These are phyloP conservation scores for Eutrema salsugineum DNA, from an alignment of 441 rosid genomes.

Conservation along the genomic window DNA sequence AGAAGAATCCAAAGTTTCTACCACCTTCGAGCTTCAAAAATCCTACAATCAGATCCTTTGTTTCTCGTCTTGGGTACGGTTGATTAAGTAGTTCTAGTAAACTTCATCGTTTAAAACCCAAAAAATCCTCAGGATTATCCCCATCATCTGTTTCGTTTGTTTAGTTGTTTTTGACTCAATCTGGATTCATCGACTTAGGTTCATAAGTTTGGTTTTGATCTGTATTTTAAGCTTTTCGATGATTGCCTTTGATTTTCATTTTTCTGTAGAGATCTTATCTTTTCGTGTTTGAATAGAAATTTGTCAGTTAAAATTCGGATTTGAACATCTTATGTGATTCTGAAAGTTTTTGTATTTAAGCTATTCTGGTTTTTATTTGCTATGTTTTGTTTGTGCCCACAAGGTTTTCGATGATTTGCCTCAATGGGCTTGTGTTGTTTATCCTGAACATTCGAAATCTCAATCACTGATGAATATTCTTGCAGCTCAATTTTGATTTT, in stretches of 20 bases:
- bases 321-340: neutral
- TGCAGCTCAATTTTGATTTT: neutral
- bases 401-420: slow-evolving; percentile 29
- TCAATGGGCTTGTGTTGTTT: neutral
- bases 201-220: neutral
- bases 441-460: neutral
- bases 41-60: neutral
- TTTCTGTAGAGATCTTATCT: neutral
- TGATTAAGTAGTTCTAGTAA: neutral
- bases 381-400: slow-evolving; percentile 1
- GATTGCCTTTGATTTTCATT: neutral
- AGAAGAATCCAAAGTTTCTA: neutral
- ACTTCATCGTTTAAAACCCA: neutral
- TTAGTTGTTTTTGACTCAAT: neutral
- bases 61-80: neutral
- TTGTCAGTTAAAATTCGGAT: neutral
- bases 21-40: neutral
- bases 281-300: neutral
- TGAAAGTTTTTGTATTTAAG: too few relatives aligned
- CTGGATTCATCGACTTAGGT: neutral
- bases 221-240: neutral
- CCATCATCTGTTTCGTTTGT: neutral
- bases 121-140: neutral
- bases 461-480: neutral
- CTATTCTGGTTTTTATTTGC: neutral